phyloP scores from a whole-genome alignment of 148 eudicot genomes.

The Chenopodium berlandieri region DNA sequence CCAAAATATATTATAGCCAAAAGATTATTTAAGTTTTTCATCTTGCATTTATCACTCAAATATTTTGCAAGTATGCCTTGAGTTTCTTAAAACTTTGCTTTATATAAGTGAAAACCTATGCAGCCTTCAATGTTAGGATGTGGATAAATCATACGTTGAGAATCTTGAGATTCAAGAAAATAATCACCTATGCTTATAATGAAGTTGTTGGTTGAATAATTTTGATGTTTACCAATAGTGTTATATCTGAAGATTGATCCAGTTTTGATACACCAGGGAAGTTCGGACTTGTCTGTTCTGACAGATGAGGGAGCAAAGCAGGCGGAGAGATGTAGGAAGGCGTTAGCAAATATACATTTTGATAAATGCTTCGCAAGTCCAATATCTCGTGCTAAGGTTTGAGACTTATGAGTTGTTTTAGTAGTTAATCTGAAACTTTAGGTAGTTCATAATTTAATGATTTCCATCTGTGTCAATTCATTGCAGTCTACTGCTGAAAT shows the following conservation, averaged over 20 bases:
- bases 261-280: slow-evolving; percentile 41
- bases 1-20: neutral
- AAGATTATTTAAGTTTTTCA: no score
- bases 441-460: neutral
- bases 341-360: slow-evolving; percentile 53
- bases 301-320: slow-evolving; percentile 57
- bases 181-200: neutral
- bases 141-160: neutral
- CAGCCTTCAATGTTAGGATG: neutral
- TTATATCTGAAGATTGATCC: slow-evolving; percentile 1
- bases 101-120: neutral
- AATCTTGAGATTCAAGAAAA: neutral
- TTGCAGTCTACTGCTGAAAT: slow-evolving; percentile 71
- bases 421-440: neutral
- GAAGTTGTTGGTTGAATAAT: neutral
- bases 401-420: slow-evolving; percentile 7
- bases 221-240: neutral
- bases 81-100: neutral
- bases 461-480: neutral
- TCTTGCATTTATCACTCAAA: neutral
- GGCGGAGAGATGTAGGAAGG: slow-evolving; percentile 62
- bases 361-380: slow-evolving; percentile 78
- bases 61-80: neutral
- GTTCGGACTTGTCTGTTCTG: slow-evolving; percentile 62
- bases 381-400: slow-evolving; percentile 76